Base-by-base conservation (phyloP, 495 filamentous ascomycete genomes). In the Lophium mytilinum region DNA sequence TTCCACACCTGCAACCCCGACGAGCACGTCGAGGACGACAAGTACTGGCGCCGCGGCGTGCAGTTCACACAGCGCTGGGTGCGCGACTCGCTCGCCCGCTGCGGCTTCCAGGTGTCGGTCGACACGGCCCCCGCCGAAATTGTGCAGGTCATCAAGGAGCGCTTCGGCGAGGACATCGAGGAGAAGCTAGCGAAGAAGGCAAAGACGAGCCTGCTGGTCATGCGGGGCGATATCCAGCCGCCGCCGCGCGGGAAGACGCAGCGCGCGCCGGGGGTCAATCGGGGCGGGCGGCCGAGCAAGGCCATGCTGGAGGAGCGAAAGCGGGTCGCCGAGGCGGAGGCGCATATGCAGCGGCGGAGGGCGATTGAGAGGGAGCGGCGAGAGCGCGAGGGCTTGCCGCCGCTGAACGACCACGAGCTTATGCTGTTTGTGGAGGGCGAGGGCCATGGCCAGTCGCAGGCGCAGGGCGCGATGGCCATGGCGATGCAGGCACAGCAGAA, bases 1-100 rank as follows among this genome's bases (percentile, higher is more conserved):
- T 9, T 9, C 15, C 53, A 56, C 45, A 53, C 53, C 12, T 56
- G 53, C 24, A 46, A 54, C 39, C 52, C 37, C 10, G 19, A 12
- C 15, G n/a, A 17, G 17, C 11, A 46, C n/a, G n/a, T 53, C 9
- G 30, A 43, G 36, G 53, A 46, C 12, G 52, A 37, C 12, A 55
- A 50, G 52, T 55, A 55, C 40, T 17, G 14, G 15, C 56, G 45
- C 15, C 53, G 53, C n/a, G 53, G 47, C n/a, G 53, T 52, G 10
- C 53, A 56, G 45, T 53, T 53, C 47, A 53, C 53, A 9, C 53
- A 56, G 34, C 53, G 53, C 12, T 56, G 53, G 53, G 53, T 56
- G 12, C 12, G 17, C 9, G 53, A 56, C 53, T 30, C 53, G 17
- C 42, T 56, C 9, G 15, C n/a, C 1, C 18, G 53, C 12, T 30